Evolutionary conservation across 208 protist genomes (phyloP), one percentile per base, ranked within the genome.

Genomic region (Trypanosomatidae sp.): DNA sequence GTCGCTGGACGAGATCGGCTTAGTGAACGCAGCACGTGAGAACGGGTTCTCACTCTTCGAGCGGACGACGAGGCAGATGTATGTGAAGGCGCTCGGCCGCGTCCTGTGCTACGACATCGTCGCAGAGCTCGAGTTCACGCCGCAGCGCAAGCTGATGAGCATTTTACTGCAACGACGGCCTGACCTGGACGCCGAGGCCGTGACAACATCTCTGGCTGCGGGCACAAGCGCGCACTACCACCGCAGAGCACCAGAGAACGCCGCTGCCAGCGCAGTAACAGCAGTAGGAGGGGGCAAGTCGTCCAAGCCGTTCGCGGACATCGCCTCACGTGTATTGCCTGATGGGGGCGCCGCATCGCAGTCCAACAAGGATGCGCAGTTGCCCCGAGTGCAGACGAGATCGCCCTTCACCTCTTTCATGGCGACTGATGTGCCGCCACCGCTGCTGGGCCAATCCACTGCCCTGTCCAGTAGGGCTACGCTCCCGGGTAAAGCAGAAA

Each of bases 1-100:
- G 72, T 97, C 91, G 43, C 84, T 96, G 3, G 97, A 99, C 77
- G 97, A 99, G 77, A 91, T 97, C 62, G 96, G 95, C 12, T 80
- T 96, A 1, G 89, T 98, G 22, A 85, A 72, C 39, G 92, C 91
- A 46, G 95, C 97, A 1, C 74, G 78, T 22, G 75, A 91, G 46
- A 95, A 96, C 81, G 91, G 91, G 41, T 96, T 94, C 74, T 70
- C 75, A 0, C 84, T 98, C 17, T 66, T 84, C 36, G 67, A 86
- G 46, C 78, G 92, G 36, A 94, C 80, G 39, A 80, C 87, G 19
- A 92, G 84, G 70, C 72, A 89, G 62, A 86, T 95, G 56, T 90
- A 82, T 71, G 68, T 97, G 33, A 85, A 87, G 64, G 78, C 91
- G 43, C 47, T 91, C 19, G 79, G 85, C 19, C 71, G 79, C 19